Conservation (phyloP, 2,329 filamentous ascomycete genomes). For the Fusarium torulosum region DNA sequence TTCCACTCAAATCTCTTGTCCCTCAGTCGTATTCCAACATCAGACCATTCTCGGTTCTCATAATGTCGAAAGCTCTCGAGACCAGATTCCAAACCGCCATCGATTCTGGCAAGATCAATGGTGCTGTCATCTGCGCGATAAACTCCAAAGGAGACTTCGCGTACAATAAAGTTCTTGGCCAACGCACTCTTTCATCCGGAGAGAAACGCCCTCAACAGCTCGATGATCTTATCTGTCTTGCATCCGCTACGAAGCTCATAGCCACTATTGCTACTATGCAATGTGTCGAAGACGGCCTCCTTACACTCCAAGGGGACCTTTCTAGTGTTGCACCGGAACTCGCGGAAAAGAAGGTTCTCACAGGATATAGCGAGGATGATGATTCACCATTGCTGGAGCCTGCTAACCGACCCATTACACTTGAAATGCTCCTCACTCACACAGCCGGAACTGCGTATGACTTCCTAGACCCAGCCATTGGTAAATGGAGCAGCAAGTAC, state of each 20-base stretch:
- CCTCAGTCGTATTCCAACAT: fast-evolving
- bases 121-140: constrained; percentile 58
- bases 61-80: constrained; percentile 53
- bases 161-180: constrained; percentile 56
- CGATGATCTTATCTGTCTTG: constrained; percentile 55
- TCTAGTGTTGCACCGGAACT: constrained; percentile 62
- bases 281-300: constrained; percentile 64
- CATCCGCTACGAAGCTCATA: constrained; percentile 60
- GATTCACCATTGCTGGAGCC: constrained; percentile 54
- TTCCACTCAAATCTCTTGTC: fast-evolving
- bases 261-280: constrained; percentile 66
- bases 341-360: constrained; percentile 60
- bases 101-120: constrained; percentile 58
- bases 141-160: constrained; percentile 55
- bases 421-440: constrained; percentile 65
- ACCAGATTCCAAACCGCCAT: constrained; percentile 56
- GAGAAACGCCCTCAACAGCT: constrained; percentile 55
- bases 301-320: constrained; percentile 62
- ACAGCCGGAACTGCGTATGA: constrained; percentile 63
- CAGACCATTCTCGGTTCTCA: not conserved
- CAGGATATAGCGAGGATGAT: constrained; percentile 58
- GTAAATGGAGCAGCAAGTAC: constrained; percentile 53
- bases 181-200: constrained; percentile 56
- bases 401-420: constrained; percentile 57
- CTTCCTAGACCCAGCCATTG: constrained; percentile 54